phyloP scores from a whole-genome alignment of 2,329 filamentous ascomycete genomes.

The Sphaceloma murrayae region DNA sequence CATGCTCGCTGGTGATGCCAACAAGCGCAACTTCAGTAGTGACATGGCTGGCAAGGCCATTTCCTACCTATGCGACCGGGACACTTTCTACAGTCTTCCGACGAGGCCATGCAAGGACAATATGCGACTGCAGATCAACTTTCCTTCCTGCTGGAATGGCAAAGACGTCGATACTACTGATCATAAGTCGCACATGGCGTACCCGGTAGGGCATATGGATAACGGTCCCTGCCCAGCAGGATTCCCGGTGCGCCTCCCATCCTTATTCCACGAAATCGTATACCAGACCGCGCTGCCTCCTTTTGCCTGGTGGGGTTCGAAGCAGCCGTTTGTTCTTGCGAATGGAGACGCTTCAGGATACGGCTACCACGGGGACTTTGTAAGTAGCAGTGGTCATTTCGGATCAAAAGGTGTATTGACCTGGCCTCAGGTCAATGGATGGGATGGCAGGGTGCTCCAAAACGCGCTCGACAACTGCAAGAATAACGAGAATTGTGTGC shows the following conservation, averaged over 20 bases:
- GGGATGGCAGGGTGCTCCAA: constrained; percentile 57
- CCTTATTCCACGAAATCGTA: constrained; percentile 51
- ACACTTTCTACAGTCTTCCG: constrained; percentile 52
- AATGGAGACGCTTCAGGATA: constrained; percentile 63
- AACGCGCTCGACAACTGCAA: constrained; percentile 59
- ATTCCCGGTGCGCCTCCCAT: constrained; percentile 47
- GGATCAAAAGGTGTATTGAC: too few species aligned
- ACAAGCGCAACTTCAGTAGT: constrained; percentile 46
- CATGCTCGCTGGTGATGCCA: constrained; percentile 59
- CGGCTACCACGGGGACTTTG: constrained; percentile 61
- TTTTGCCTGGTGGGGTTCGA: constrained; percentile 40
- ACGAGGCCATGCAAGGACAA: constrained; percentile 57
- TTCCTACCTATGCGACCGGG: constrained; percentile 43
- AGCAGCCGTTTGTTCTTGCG: constrained; percentile 56
- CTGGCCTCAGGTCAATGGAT: too few species aligned
- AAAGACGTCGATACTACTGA: constrained; percentile 46
- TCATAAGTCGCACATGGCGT: constrained; percentile 57
- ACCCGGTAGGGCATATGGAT: constrained; percentile 41
- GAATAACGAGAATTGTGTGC: constrained; percentile 35
- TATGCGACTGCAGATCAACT: constrained; percentile 57
- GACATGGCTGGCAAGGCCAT: constrained; percentile 46
- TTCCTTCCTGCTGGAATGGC: constrained; percentile 66
- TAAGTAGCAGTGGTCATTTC: too few species aligned
- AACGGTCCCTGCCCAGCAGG: constrained; percentile 44
- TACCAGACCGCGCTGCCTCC: constrained; percentile 45